Evolutionary conservation across 768 basidiomycete species (phyloP).

Genomic region (Leucocoprinus sp.): DNA sequence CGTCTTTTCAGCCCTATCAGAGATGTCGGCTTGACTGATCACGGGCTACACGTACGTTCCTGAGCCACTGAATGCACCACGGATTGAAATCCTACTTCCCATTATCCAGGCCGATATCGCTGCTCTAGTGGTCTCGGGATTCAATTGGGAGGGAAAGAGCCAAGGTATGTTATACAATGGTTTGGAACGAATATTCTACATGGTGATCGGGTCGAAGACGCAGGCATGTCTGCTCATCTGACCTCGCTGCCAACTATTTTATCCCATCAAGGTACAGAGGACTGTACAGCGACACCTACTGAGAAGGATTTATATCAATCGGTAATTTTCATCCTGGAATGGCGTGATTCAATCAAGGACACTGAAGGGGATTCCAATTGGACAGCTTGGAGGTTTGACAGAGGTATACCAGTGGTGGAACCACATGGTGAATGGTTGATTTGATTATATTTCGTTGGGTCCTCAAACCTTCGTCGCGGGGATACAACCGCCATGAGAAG

Average conservation of each 20-base stretch:
- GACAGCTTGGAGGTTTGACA: not conserved
- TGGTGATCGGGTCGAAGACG: not conserved
- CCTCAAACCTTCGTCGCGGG: constrained; percentile 26
- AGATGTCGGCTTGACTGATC: constrained; percentile 12
- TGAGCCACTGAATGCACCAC: constrained; percentile 27
- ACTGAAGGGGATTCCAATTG: not conserved
- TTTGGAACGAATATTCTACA: not conserved
- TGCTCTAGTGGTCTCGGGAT: constrained; percentile 29
- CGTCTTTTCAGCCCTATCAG: constrained; percentile 21
- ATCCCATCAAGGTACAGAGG: constrained; percentile 11
- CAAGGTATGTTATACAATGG: constrained; percentile 22
- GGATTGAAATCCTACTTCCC: constrained; percentile 21
- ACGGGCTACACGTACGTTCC: constrained; percentile 28
- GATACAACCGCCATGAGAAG: constrained; percentile 51
- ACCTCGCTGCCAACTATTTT: not conserved
- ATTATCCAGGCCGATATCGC: constrained; percentile 17
- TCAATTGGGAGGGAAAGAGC: constrained; percentile 36
- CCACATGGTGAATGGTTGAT: not conserved
- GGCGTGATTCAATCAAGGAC: not conserved
- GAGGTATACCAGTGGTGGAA: not conserved
- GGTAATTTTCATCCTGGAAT: not conserved
- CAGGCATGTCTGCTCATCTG: constrained; percentile 3
- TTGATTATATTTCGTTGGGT: not conserved
- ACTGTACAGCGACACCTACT: not conserved
- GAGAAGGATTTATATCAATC: not conserved